Base-by-base conservation (phyloP, 2,329 filamentous ascomycete genomes). In the Alternaria sp. region DNA sequence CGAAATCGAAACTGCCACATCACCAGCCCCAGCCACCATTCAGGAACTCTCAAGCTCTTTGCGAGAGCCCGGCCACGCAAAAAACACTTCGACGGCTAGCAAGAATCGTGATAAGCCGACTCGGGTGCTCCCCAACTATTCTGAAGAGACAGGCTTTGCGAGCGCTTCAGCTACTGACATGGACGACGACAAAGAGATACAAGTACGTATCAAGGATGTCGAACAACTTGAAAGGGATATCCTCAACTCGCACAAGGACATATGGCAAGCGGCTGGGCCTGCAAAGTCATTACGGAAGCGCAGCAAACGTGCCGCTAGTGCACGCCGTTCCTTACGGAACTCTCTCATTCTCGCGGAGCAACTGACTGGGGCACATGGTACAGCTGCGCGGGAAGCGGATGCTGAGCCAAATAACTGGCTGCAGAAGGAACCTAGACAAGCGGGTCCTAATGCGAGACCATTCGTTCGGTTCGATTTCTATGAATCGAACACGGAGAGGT, bases 401-500 rank as follows among this genome's bases (percentile, higher is more conserved):
- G n/a, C 26, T 13, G 24, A 8, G 23, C 21, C n/a, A 17, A 31
- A 39, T 5, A 23, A n/a, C 24, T 23, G 10, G 34, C n/a, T 50
- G 34, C 46, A 50, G 14, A 14, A 14, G 21, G 13, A 10, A 24
- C n/a, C 21, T 23, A 24, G 5, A 29, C 11, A 21, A n/a, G 10
- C 33, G n/a, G 28, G 21, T 10, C 13, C 21, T 5, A 23, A 51
- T 41, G 26, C 26, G 34, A 45, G 13, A 17, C 51, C 31, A 23
- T 33, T 36, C 36, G 41, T 11, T 29, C 29, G 1, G 13, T 33
- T 24, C 3, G 31, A 45, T 14, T 26, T 36, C 3, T 28, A 36
- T 26, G 51, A 45, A n/a, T 45, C 40, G 17, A 31, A 45, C 39
- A 45, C 33, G 9, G 40, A 53, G 10, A 45, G 40, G 3, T 34